Percentiles rank a stretch among this genome's conserved stretches.
These are phyloP conservation scores for Cryptococcus amylolentus DNA, from an alignment of 1,284 basidiomycete genomes.

Conservation along the genomic window DNA sequence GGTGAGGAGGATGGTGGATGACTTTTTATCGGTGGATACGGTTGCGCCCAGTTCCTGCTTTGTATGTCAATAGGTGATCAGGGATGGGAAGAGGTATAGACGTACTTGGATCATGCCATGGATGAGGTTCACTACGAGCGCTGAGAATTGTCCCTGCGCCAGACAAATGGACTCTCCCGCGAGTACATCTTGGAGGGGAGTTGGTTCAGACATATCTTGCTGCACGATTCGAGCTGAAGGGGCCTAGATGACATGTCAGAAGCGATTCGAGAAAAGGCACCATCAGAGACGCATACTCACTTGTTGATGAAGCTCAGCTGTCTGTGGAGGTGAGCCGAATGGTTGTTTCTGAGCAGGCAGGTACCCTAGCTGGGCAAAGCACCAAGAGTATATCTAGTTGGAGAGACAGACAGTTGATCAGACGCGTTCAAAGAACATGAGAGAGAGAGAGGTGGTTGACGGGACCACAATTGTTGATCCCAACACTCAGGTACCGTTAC, in stretches of 20 bases:
- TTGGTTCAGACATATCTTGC: not conserved
- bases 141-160: conserved; percentile 12
- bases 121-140: not conserved
- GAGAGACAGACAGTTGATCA: too few relatives aligned
- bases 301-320: not conserved
- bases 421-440: too few relatives aligned
- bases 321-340: not conserved
- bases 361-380: too few relatives aligned
- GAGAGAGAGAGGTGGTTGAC: too few relatives aligned
- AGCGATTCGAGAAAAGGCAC: not conserved
- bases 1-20: conserved; percentile 17
- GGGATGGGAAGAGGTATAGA: not conserved
- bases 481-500: too few relatives aligned
- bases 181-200: not conserved
- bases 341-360: too few relatives aligned
- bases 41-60: conserved; percentile 13
- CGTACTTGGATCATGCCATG: conserved; percentile 6
- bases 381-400: too few relatives aligned
- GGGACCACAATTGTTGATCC: too few relatives aligned
- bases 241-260: not conserved
- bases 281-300: not conserved
- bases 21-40: not conserved
- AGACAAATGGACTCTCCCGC: not conserved
- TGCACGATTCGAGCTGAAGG: not conserved
- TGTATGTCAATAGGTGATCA: not conserved